Base-by-base conservation (phyloP, 129 eudicot species). In the Heracleum sosnowskyi region DNA sequence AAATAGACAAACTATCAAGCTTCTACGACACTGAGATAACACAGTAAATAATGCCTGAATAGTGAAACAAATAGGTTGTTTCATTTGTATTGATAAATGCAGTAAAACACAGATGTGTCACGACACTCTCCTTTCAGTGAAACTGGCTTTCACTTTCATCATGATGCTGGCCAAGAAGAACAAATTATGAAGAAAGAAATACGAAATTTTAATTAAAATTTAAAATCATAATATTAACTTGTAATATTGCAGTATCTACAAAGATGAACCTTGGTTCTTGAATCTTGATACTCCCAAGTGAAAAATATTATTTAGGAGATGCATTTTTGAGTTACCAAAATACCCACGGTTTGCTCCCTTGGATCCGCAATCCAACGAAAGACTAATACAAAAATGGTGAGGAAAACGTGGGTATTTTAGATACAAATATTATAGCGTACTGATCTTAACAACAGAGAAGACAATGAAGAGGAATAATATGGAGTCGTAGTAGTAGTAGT, bases 381-480 rank as follows among this genome's bases (percentile, higher is more conserved):
- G 9, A 80, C 72, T 20, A 31, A 29, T 39, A 47, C 79, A 64
- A 42, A 75, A 77, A 73, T 76, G 46, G 41, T 47, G 88, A 88
- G 83, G 83, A 87, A 93, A 91, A 87, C 98, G 96, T 83, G 89
- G 95, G 97, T 93, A 93, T 93, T 89, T 89, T 93, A 90, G 90
- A 82, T 24, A 69, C 74, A 72, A 20, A 72, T 24, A 72, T 76
- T 8, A 44, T 44, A 44, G 12, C 68, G 13, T 57, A n/a, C 15
- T n/a, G 15, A 57, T 24, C 15, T 57, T 2, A n/a, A 57, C 77
- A 36, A 73, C 60, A 22, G 47, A 57, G 28, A 71, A 86, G 78
- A 41, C 34, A 42, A 28, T 55, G 34, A 34, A 39, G 64, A n/a
- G 46, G 78, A 53, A 12, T 7, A 62, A 79, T 53, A 31, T 24